A percentile compares a stretch with the other conserved stretches of the same genome.
phyloP scores from a whole-genome alignment of 2,329 filamentous ascomycete genomes.

The Raffaelea arxii region DNA sequence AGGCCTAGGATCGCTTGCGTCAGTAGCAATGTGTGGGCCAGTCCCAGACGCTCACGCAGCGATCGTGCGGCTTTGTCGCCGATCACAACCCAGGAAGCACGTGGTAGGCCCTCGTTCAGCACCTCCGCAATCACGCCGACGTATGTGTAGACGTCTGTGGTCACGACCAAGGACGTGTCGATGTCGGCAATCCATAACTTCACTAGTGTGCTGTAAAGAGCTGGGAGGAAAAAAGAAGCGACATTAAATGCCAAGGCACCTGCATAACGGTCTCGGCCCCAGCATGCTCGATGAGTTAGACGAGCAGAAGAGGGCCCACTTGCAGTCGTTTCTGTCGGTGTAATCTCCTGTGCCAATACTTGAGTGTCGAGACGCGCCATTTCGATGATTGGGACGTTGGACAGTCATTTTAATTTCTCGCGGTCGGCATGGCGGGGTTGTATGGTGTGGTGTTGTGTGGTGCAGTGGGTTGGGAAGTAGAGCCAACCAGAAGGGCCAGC shows the following conservation, averaged over 20 bases:
- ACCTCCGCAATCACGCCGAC: conserved; percentile 58
- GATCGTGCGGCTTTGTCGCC: conserved; percentile 50
- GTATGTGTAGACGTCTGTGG: conserved; percentile 60
- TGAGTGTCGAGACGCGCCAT: too few species aligned
- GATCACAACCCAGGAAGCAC: conserved; percentile 59
- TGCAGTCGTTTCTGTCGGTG: too few species aligned
- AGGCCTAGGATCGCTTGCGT: conserved; percentile 49
- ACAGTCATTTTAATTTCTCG: too few species aligned
- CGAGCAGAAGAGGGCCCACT: too few species aligned
- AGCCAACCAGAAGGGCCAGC: too few species aligned
- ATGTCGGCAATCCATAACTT: conserved; percentile 66
- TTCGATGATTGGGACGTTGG: too few species aligned
- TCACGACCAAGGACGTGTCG: conserved; percentile 51
- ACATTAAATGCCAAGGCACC: conserved; percentile 55
- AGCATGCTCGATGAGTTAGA: too few species aligned
- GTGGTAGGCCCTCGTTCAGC: conserved; percentile 62
- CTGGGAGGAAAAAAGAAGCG: conserved; percentile 52
- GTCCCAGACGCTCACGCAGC: conserved; percentile 38
- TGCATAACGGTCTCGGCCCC: conserved; percentile 27
- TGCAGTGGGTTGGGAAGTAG: too few species aligned
- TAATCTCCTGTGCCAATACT: too few species aligned
- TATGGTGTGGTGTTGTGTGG: too few species aligned
- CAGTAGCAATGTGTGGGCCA: conserved; percentile 54
- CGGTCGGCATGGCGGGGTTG: too few species aligned
- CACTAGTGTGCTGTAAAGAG: conserved; percentile 55